A percentile compares a stretch with the other conserved stretches of the same genome.
These are phyloP conservation scores for Peniophora sp. DNA, from an alignment of 1,284 basidiomycete genomes.

Conservation along the genomic window DNA sequence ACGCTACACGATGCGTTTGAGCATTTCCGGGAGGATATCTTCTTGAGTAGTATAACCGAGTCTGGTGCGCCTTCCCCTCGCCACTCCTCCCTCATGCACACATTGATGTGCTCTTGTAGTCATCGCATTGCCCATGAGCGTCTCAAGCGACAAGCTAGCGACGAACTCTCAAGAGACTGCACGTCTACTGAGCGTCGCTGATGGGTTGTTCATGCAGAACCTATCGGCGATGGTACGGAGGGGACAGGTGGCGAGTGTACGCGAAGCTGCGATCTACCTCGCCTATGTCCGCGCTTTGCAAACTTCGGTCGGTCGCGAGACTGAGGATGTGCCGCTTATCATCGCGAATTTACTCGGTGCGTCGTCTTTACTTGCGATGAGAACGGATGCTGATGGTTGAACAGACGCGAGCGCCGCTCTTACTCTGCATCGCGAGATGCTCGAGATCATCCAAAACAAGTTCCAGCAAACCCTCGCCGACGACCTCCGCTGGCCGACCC, in stretches of 20 bases:
- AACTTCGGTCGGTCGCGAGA: slow-evolving; percentile 65
- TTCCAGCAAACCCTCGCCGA: slow-evolving; percentile 39
- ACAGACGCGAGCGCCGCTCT: slow-evolving; percentile 65
- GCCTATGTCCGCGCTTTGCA: slow-evolving; percentile 70
- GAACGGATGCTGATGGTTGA: slow-evolving; percentile 1
- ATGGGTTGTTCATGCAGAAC: slow-evolving; percentile 62
- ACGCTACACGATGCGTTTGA: slow-evolving; percentile 69
- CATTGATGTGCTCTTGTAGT: slow-evolving; percentile 32
- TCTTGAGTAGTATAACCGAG: slow-evolving; percentile 79
- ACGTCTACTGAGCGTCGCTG: slow-evolving; percentile 53
- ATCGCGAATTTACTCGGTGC: slow-evolving; percentile 64
- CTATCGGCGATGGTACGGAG: slow-evolving; percentile 48
- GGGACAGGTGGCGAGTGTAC: slow-evolving; percentile 61
- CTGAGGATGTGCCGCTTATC: slow-evolving; percentile 38
- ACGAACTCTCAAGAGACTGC: slow-evolving; percentile 56
- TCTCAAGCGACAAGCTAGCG: slow-evolving; percentile 39
- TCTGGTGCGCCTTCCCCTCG: slow-evolving; percentile 58
- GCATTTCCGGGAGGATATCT: slow-evolving; percentile 77
- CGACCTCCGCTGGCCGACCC: slow-evolving; percentile 63
- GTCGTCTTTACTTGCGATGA: slow-evolving; percentile 16
- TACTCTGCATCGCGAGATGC: slow-evolving; percentile 73
- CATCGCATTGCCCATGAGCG: slow-evolving; percentile 79
- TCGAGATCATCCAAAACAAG: slow-evolving; percentile 65
- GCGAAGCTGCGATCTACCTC: slow-evolving; percentile 66
- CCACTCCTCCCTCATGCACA: not conserved